Percentiles rank a stretch among this genome's conserved stretches.
phyloP scores from a whole-genome alignment of 1,139 yeast genomes.

The Debaryomyces udenii region DNA sequence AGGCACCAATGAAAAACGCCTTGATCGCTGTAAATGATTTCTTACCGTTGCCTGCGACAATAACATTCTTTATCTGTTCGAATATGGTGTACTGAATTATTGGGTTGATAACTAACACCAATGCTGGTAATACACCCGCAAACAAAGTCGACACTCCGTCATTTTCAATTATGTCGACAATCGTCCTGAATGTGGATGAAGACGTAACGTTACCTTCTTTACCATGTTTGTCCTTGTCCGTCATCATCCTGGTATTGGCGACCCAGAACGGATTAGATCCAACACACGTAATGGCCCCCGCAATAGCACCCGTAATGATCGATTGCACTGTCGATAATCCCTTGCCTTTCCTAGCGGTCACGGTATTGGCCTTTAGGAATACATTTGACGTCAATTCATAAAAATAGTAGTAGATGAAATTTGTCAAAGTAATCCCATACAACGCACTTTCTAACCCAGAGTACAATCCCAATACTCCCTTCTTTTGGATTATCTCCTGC shows the following conservation, averaged over 20 bases:
- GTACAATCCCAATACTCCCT: conserved; percentile 75
- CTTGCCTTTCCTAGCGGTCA: conserved; percentile 27
- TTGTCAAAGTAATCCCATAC: conserved; percentile 82
- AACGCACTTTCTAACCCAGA: conserved; percentile 88
- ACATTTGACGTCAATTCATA: conserved; percentile 71
- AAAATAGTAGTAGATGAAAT: conserved; percentile 87
- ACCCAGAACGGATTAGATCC: conserved; percentile 97
- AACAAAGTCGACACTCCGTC: conserved; percentile 78
- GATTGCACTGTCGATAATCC: conserved; percentile 71
- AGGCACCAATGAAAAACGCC: conserved; percentile 86
- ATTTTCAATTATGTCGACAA: conserved; percentile 62
- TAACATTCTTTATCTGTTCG: conserved; percentile 76
- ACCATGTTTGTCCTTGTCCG: conserved; percentile 48
- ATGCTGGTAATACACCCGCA: conserved; percentile 85
- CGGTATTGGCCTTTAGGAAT: conserved; percentile 46
- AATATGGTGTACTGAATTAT: conserved; percentile 89
- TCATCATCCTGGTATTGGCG: conserved; percentile 82
- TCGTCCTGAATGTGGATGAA: conserved; percentile 52
- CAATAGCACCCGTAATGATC: conserved; percentile 78
- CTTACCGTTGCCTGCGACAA: conserved; percentile 56
- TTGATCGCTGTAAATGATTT: conserved; percentile 57
- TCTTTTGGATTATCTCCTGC: conserved; percentile 54
- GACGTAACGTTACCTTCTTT: conserved; percentile 23
- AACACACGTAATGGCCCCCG: conserved; percentile 84
- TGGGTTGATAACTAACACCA: conserved; percentile 83